Base-by-base conservation (phyloP, 2,329 filamentous ascomycete species). In the Pseudocercospora eumusae region DNA sequence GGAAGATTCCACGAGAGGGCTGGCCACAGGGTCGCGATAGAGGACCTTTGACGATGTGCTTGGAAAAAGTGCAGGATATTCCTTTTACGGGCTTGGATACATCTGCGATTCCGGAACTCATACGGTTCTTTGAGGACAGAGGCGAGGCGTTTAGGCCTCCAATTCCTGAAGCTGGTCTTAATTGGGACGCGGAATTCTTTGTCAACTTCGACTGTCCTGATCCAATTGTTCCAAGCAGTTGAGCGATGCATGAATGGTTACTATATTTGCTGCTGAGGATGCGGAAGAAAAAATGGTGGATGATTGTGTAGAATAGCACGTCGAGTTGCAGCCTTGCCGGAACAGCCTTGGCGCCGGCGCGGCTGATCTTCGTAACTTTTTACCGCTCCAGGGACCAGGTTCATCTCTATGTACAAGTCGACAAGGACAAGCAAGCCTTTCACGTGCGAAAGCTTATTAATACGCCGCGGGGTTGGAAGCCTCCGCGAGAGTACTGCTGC, bases 291-390 rank as follows among this genome's bases (percentile, higher is more conserved):
- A 8, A 40, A 11, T 33, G 31, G 31, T 33, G 31, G 31, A 33
- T 4, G 31, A 5, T 4, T 33, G 11, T 33, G 4, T 33, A 33
- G 31, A 13, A 40, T 40, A 40, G 36, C 36, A n/a, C 44, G 20
- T 47, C 44, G n/a, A n/a, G n/a, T n/a, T n/a, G 11, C 21, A 47
- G 44, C 44, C 44, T 47, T 25, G 4, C 10, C 18, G 44, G 20
- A 20, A 23, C 18, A 47, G 44, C 44, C 21, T 21, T 23, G 44
- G 44, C 44, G 18, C 44, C 44, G 44, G 44, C 44, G 21, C 44
- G 44, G 44, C 44, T 47, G 44, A 47, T 21, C 44, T 23, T 47
- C 21, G 44, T 47, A 23, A 47, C 44, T 47, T 47, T 47, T 18
- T 13, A 23, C 9, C 21, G 8, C 44, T 23, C 44, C 20, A 47